Conservation (phyloP, 768 basidiomycete genomes). For the Trametes cinnabarina region DNA sequence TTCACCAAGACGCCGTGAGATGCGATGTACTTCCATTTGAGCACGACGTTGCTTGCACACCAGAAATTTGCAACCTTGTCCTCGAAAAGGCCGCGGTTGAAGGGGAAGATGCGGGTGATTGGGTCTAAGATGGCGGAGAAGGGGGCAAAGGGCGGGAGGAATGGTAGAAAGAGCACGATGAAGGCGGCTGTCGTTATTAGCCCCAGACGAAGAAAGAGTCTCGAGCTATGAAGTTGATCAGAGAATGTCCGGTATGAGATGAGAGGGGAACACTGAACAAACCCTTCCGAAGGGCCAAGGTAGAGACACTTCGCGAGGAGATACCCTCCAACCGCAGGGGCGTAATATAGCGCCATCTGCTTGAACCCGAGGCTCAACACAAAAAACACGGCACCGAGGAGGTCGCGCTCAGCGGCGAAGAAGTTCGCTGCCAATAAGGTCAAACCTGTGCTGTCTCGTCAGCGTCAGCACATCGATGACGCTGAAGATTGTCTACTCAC, state of each 20-base stretch:
- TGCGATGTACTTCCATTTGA: constrained; percentile 78
- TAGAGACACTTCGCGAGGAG: constrained; percentile 86
- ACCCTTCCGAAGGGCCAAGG: constrained; percentile 73
- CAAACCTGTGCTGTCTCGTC: constrained; percentile 46
- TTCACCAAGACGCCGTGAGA: constrained; percentile 52
- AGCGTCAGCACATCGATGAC: neutral
- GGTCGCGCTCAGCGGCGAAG: constrained; percentile 67
- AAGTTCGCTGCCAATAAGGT: constrained; percentile 66
- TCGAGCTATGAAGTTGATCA: constrained; percentile 23
- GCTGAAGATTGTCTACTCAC: constrained; percentile 34
- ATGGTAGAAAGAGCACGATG: constrained; percentile 71
- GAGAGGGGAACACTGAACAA: constrained; percentile 25
- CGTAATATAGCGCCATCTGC: constrained; percentile 95
- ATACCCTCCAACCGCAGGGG: constrained; percentile 89
- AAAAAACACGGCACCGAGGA: constrained; percentile 75
- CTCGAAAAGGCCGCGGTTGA: constrained; percentile 86
- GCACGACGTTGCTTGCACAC: constrained; percentile 86
- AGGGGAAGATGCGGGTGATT: constrained; percentile 85
- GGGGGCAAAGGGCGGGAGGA: constrained; percentile 65
- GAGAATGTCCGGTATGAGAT: neutral
- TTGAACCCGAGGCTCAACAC: constrained; percentile 89
- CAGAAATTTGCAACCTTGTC: constrained; percentile 98
- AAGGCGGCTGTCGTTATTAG: constrained; percentile 62
- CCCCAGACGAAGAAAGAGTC: constrained; percentile 66
- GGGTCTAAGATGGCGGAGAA: constrained; percentile 52